Evolutionary conservation across 2,329 filamentous ascomycete species (phyloP).

Genomic region (Sarocladiaceae sp.): DNA sequence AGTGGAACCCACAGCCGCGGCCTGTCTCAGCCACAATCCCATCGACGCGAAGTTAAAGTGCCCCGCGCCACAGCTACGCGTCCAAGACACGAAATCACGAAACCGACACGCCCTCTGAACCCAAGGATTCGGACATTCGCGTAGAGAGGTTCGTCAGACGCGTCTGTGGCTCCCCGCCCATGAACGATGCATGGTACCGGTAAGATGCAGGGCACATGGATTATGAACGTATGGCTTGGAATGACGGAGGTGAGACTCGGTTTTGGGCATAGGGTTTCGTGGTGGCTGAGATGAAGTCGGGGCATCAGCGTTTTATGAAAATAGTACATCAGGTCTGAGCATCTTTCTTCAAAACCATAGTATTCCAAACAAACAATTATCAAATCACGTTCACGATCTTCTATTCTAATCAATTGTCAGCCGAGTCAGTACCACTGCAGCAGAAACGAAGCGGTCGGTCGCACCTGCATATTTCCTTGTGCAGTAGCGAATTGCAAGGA

Average conservation of each 20-base stretch:
- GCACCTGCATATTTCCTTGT: constrained; percentile 7
- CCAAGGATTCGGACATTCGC: constrained; percentile 7
- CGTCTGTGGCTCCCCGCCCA: constrained; percentile 3
- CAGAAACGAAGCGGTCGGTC: neutral
- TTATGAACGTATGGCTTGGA: constrained; percentile 1
- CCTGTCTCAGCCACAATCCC: neutral
- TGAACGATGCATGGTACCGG: neutral
- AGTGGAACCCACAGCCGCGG: too few species aligned
- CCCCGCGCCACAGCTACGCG: constrained; percentile 10
- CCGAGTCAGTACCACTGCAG: neutral
- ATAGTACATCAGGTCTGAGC: too few species aligned
- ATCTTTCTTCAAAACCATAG: neutral
- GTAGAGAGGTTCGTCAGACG: constrained; percentile 3
- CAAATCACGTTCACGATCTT: neutral
- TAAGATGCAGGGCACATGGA: constrained; percentile 1
- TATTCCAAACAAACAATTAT: neutral
- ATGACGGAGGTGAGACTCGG: neutral
- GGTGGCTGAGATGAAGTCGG: neutral
- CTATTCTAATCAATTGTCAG: neutral
- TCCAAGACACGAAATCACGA: constrained; percentile 35
- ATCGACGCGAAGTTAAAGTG: constrained; percentile 1
- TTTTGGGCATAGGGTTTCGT: neutral
- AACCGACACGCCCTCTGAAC: constrained; percentile 35
- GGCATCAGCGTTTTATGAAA: neutral
- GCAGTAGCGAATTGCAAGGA: constrained; percentile 9